A percentile compares a stretch with the other conserved stretches of the same genome.
Evolutionary conservation across 768 basidiomycete species (phyloP).

Genomic region (Leucogyrophana mollusca): DNA sequence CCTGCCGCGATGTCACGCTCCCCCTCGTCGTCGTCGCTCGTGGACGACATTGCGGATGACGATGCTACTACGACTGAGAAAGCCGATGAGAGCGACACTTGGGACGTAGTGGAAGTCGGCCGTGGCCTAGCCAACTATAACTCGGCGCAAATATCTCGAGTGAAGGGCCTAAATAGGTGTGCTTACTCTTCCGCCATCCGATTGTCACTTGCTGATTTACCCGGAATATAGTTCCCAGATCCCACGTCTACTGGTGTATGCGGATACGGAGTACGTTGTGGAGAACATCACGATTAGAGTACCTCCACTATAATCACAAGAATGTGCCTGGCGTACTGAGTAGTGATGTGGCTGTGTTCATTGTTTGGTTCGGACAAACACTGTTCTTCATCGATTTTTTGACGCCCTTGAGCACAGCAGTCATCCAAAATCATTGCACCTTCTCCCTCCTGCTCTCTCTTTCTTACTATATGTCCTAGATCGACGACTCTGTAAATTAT

Average conservation of each 20-base stretch:
- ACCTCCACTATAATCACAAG: slow-evolving; percentile 27
- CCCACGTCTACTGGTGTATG: slow-evolving; percentile 81
- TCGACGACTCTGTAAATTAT: slow-evolving; percentile 43
- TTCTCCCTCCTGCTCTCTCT: slow-evolving; percentile 3
- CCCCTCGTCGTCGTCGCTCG: slow-evolving; percentile 32
- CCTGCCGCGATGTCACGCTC: slow-evolving; percentile 44
- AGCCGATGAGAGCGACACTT: slow-evolving; percentile 45
- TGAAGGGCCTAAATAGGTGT: slow-evolving; percentile 91
- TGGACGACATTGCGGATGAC: slow-evolving; percentile 29
- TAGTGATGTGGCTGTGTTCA: slow-evolving; percentile 43
- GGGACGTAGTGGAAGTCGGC: slow-evolving; percentile 87
- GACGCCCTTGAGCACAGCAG: background rate
- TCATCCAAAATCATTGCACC: slow-evolving; percentile 7
- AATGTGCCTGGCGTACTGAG: slow-evolving; percentile 3
- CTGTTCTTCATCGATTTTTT: background rate
- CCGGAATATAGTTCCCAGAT: slow-evolving; percentile 65
- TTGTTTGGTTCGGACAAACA: slow-evolving; percentile 36
- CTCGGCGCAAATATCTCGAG: slow-evolving; percentile 82
- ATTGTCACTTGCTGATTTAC: slow-evolving; percentile 6
- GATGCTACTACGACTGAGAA: slow-evolving; percentile 25
- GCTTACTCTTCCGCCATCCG: slow-evolving; percentile 16
- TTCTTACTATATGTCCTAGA: slow-evolving; percentile 9
- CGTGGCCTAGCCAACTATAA: slow-evolving; percentile 96
- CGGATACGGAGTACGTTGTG: slow-evolving; percentile 95
- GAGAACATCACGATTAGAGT: slow-evolving; percentile 87